phyloP scores from a whole-genome alignment of 2,329 filamentous ascomycete species.

The Davidsoniella eucalypti region DNA sequence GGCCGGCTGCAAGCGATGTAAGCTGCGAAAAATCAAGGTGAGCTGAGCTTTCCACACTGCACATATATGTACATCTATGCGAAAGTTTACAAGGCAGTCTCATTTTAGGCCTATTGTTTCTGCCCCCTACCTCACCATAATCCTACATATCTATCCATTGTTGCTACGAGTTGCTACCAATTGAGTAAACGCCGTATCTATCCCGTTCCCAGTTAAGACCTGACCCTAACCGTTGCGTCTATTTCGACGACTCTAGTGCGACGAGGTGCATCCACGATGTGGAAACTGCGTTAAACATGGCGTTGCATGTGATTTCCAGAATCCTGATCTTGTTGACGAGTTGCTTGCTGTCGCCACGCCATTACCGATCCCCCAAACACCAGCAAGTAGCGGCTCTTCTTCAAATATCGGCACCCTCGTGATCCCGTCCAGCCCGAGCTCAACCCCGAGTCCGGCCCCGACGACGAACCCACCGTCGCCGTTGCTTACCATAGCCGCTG shows the following conservation, averaged over 20 bases:
- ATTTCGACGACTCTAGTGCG: conserved; percentile 30
- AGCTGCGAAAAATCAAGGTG: conserved; percentile 54
- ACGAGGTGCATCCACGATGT: conserved; percentile 48
- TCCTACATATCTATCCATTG: background rate
- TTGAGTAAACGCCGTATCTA: background rate
- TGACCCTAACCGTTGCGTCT: background rate
- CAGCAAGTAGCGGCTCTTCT: conserved; percentile 12
- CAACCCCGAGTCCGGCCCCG: background rate
- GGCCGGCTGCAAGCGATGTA: conserved; percentile 49
- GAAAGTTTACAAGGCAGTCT: background rate
- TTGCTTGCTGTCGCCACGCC: conserved; percentile 25
- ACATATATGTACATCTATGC: background rate
- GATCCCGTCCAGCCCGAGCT: background rate
- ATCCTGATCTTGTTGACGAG: conserved; percentile 30
- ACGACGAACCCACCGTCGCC: conserved; percentile 14
- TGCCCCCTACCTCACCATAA: background rate
- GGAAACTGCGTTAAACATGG: conserved; percentile 52
- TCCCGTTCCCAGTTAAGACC: background rate
- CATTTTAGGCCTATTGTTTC: background rate
- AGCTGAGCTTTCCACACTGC: conserved; percentile 2
- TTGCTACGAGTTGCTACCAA: background rate
- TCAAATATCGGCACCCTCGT: background rate
- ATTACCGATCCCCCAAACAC: conserved; percentile 16
- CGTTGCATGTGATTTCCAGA: conserved; percentile 48
- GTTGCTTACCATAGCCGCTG: conserved; percentile 6